These are phyloP conservation scores for Piper betle DNA, from an alignment of 164 flowering plant species.

Conservation along the genomic window DNA sequence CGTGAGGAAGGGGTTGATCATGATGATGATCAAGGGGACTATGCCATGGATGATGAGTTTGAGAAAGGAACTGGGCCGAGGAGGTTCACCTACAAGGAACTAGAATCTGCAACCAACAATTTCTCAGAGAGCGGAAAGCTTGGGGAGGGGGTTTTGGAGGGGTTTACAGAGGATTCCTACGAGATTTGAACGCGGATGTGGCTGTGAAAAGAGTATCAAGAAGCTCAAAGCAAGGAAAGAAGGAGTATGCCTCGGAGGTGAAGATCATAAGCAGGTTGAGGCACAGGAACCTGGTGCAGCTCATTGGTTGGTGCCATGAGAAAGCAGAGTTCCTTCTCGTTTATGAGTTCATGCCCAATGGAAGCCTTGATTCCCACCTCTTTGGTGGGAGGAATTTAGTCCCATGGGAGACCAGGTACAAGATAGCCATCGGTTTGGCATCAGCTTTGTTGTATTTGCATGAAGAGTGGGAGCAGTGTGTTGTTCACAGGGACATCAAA, in stretches of 20 bases:
- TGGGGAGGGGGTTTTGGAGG: conserved; percentile 27
- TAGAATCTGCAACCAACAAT: conserved; percentile 15
- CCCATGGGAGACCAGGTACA: conserved; percentile 26
- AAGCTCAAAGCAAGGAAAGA: conserved; percentile 35
- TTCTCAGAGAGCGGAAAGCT: conserved; percentile 19
- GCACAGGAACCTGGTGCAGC: conserved; percentile 37
- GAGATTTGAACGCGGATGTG: conserved; percentile 7
- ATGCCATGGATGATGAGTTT: conserved; percentile 21
- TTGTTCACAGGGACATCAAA: conserved; percentile 41
- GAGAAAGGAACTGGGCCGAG: conserved; percentile 28
- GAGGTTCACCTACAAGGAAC: conserved; percentile 14
- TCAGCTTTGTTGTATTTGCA: conserved; percentile 36
- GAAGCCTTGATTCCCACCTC: conserved; percentile 36
- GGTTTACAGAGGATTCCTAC: conserved; percentile 28
- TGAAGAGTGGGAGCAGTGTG: conserved; percentile 49
- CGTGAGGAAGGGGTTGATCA: background rate
- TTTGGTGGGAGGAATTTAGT: conserved; percentile 15
- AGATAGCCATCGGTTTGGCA: conserved; percentile 32
- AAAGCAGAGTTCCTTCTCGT: conserved; percentile 31
- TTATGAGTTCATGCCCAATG: conserved; percentile 40
- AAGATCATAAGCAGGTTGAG: conserved; percentile 35
- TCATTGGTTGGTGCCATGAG: conserved; percentile 54
- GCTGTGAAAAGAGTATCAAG: conserved; percentile 31
- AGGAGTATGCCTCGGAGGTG: conserved; percentile 36
- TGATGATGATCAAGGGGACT: background rate